These are phyloP conservation scores for Abelmoschus esculentus DNA, from an alignment of 345 rosid species.

Conservation along the genomic window DNA sequence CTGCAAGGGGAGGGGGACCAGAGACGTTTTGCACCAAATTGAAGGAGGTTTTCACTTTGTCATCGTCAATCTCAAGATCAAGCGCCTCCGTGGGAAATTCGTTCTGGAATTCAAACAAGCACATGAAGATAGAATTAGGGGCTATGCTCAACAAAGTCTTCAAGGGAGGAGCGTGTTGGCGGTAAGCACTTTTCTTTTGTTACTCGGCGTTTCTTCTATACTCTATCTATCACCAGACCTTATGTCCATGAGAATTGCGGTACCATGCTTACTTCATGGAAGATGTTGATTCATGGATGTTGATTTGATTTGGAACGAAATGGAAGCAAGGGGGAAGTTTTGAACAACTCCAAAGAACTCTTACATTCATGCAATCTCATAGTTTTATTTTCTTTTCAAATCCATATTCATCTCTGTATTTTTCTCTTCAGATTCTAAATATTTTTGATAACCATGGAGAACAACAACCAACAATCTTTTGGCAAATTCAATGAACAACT, in stretches of 20 bases:
- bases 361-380: conserved; percentile 35
- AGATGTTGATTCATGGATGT: conserved; percentile 60
- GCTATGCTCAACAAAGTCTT: conserved; percentile 57
- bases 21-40: too few species aligned
- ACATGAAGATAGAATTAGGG: too few species aligned
- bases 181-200: conserved; percentile 37
- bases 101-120: too few species aligned
- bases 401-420: too few species aligned
- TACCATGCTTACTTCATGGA: conserved; percentile 96
- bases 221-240: conserved; percentile 61
- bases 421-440: conserved; percentile 32
- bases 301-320: too few species aligned
- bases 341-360: conserved; percentile 55
- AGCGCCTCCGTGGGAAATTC: too few species aligned
- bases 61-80: too few species aligned
- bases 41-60: too few species aligned
- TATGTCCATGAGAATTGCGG: conserved; percentile 85
- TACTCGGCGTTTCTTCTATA: conserved; percentile 55
- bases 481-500: too few species aligned
- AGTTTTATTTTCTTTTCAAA: conserved; percentile 27
- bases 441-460: too few species aligned
- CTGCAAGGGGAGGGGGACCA: too few species aligned
- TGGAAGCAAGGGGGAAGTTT: conserved; percentile 72
- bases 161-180: conserved; percentile 74
- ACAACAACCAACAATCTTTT: too few species aligned